Base-by-base conservation (phyloP, 2,329 filamentous ascomycete genomes). In the Fusarium sublunatum region DNA sequence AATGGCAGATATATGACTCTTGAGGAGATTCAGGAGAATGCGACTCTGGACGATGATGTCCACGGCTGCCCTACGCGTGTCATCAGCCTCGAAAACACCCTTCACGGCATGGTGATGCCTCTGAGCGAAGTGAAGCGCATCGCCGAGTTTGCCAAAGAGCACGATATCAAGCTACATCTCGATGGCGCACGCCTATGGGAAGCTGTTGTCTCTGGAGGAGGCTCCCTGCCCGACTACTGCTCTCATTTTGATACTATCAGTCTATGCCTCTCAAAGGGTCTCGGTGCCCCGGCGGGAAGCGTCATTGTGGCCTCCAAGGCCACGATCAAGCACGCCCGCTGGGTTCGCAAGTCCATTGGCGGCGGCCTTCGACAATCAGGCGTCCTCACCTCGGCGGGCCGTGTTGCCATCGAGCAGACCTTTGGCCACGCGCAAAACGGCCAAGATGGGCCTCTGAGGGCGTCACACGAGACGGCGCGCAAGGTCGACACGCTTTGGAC, bases 121-220 rank as follows among this genome's bases (percentile, higher is more conserved):
- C 81, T 96, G 1, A 76, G 78, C 2, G 92, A 96, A 74, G 83
- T 88, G 9, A 82, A 80, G 56, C 82, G 84, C 39, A 96, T 97
- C 70, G 82, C 86, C 0, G 80, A 80, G 1, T 97, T 91, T 81
- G 91, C 89, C 1, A 83, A 82, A 73, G 58, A 82, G 72, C 68
- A 91, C 62, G 81, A 78, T 22, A 87, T 95, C 58, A 84, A 85
- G 58, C 81, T 93, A 70, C 92, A 96, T 74, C 79, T 92, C 61
- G 92, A 96, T 70, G 92, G 92, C 12, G 92, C 92, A 4, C 81
- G 92, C 10, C 77, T 96, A 12, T 96, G 91, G 91, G 91, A 96
- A 73, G 92, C 90, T 11, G 89, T 91, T 1, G 89, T 84, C 3
- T 84, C 90, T 0, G 89, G 87, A 1, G 88, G 88, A 0, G 90